Evolutionary conservation across 257 asterid species (phyloP).

Genomic region (Solanum sejunctum): DNA sequence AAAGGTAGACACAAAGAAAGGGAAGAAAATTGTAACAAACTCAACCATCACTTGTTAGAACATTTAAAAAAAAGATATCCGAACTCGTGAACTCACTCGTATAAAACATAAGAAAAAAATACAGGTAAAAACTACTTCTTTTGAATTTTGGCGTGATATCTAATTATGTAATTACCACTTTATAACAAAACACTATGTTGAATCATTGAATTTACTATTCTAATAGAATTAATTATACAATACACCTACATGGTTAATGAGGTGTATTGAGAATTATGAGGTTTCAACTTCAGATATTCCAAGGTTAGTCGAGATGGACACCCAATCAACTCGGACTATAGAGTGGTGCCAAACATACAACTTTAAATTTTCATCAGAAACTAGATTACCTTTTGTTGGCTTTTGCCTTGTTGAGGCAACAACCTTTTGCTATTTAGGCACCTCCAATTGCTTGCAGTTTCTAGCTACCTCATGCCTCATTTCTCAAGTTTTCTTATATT

Average conservation of each 20-base stretch:
- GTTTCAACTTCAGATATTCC: background rate
- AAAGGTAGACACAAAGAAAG: constrained; percentile 18
- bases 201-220: background rate
- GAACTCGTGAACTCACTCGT: background rate
- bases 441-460: constrained; percentile 59
- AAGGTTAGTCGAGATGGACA: background rate
- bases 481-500: constrained; percentile 71
- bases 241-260: background rate
- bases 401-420: constrained; percentile 14
- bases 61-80: background rate
- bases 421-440: constrained; percentile 32
- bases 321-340: background rate
- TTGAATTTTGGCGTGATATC: background rate
- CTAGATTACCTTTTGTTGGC: constrained; percentile 19
- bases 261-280: background rate
- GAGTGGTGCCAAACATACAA: background rate
- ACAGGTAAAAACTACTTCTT: background rate
- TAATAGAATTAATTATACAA: background rate
- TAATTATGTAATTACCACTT: background rate
- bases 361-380: background rate
- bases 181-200: background rate
- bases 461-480: constrained; percentile 60
- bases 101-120: background rate
- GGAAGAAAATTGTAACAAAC: constrained; percentile 4
- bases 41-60: background rate